These are phyloP conservation scores for Hyphodiscus sp. DNA, from an alignment of 2,329 filamentous ascomycete species.

Conservation along the genomic window DNA sequence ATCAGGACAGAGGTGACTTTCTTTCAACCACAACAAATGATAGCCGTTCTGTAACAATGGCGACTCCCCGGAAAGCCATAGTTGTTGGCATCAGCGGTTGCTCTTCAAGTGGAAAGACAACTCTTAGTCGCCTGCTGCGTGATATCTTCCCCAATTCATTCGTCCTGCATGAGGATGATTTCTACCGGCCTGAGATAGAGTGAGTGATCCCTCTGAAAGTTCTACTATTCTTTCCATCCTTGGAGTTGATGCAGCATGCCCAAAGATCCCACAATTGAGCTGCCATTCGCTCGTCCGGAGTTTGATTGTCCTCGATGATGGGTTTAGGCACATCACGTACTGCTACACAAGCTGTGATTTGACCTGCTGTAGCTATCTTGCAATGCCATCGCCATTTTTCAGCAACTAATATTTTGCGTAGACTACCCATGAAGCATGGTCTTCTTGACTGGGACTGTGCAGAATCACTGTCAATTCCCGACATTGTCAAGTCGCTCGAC, in stretches of 20 bases:
- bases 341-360: neutral
- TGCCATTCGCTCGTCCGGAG: too few relatives aligned
- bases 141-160: constrained; percentile 73
- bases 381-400: neutral
- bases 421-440: constrained; percentile 49
- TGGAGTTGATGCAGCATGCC: neutral
- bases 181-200: constrained; percentile 76
- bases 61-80: constrained; percentile 33
- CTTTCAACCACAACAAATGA: neutral
- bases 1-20: neutral
- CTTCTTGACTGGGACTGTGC: constrained; percentile 90
- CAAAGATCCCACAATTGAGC: too few relatives aligned
- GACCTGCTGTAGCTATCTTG: neutral
- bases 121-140: constrained; percentile 75
- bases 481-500: constrained; percentile 58
- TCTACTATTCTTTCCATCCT: neutral
- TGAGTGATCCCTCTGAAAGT: constrained; percentile 33
- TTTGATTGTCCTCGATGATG: neutral
- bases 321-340: neutral
- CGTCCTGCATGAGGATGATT: constrained; percentile 93
- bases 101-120: constrained; percentile 93
- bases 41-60: constrained; percentile 4
- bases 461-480: constrained; percentile 65
- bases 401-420: constrained; percentile 23
- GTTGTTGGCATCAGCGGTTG: constrained; percentile 81